Percentiles rank a stretch among this genome's conserved stretches.
Conservation (phyloP, 352 stramenopile genomes). For the Pythium coloratum region DNA sequence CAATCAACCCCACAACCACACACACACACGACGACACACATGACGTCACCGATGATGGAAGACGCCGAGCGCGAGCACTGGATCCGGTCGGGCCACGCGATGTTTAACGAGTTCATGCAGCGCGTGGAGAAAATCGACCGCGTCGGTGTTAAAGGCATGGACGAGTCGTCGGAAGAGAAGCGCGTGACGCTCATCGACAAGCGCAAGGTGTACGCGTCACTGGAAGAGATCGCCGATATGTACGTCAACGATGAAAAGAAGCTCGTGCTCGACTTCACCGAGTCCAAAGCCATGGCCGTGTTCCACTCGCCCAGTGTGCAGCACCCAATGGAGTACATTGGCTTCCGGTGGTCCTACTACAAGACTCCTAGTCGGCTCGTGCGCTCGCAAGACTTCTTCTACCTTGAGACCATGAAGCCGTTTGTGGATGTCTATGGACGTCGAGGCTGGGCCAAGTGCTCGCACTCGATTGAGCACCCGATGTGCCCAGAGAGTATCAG, state of each 20-base stretch:
- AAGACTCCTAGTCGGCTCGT: slow-evolving; percentile 58
- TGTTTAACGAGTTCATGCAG: slow-evolving; percentile 30
- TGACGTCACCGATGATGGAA: slow-evolving; percentile 14
- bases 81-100: slow-evolving; percentile 21
- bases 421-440: slow-evolving; percentile 53
- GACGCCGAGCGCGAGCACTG: slow-evolving; percentile 21
- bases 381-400: slow-evolving; percentile 74
- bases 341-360: slow-evolving; percentile 71
- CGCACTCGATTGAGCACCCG: slow-evolving; percentile 66
- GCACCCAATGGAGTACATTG: slow-evolving; percentile 51
- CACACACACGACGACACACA: background rate
- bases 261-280: slow-evolving; percentile 75
- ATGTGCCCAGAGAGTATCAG: slow-evolving; percentile 54
- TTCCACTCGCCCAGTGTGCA: slow-evolving; percentile 39
- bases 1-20: too few species aligned
- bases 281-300: slow-evolving; percentile 51
- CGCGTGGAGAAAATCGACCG: slow-evolving; percentile 26
- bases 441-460: slow-evolving; percentile 68
- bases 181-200: slow-evolving; percentile 55
- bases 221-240: slow-evolving; percentile 68
- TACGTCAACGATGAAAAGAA: slow-evolving; percentile 65
- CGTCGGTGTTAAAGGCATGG: slow-evolving; percentile 26
- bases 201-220: slow-evolving; percentile 54
- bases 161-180: slow-evolving; percentile 34
- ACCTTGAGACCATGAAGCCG: slow-evolving; percentile 71